These are phyloP conservation scores for Monosporozyma siamensis DNA, from an alignment of 805 yeast genomes.

Conservation along the genomic window DNA sequence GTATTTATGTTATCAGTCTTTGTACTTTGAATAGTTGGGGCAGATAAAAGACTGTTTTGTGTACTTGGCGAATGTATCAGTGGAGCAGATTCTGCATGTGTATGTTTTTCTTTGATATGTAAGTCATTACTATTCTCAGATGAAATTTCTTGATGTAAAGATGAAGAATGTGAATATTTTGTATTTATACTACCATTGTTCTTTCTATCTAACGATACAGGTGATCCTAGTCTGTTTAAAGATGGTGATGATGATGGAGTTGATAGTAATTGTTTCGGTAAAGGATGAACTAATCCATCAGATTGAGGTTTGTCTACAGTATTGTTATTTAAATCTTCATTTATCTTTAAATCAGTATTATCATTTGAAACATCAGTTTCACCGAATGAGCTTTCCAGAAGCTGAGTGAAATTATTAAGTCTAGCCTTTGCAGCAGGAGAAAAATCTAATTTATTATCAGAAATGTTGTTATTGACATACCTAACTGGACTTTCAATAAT, in stretches of 20 bases:
- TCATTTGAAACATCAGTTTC: slow-evolving; percentile 4
- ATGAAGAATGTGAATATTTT: not conserved
- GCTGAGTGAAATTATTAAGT: slow-evolving; percentile 20
- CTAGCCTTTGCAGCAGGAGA: slow-evolving; percentile 26
- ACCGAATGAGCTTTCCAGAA: slow-evolving; percentile 20
- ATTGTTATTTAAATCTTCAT: not conserved
- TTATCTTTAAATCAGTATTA: not conserved
- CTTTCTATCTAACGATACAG: slow-evolving; percentile 14
- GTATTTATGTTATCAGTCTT: not conserved
- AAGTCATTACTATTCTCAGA: not conserved
- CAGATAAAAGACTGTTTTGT: not conserved
- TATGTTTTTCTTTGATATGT: not conserved
- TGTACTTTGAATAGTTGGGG: not conserved
- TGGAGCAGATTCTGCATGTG: not conserved
- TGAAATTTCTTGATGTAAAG: not conserved
- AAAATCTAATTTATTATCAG: slow-evolving; percentile 11
- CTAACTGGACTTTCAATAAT: slow-evolving; percentile 2
- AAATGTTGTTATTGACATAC: not conserved
- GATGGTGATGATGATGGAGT: slow-evolving; percentile 5
- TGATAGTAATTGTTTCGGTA: not conserved
- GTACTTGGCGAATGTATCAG: not conserved
- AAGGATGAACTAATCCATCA: not conserved
- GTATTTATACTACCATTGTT: slow-evolving; percentile 1
- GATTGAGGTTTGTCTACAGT: not conserved
- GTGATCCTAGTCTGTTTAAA: slow-evolving; percentile 16